Percentiles rank a stretch among this genome's conserved stretches.
These are phyloP conservation scores for Raffaelea arxii DNA, from an alignment of 2,329 filamentous ascomycete genomes.

Conservation along the genomic window DNA sequence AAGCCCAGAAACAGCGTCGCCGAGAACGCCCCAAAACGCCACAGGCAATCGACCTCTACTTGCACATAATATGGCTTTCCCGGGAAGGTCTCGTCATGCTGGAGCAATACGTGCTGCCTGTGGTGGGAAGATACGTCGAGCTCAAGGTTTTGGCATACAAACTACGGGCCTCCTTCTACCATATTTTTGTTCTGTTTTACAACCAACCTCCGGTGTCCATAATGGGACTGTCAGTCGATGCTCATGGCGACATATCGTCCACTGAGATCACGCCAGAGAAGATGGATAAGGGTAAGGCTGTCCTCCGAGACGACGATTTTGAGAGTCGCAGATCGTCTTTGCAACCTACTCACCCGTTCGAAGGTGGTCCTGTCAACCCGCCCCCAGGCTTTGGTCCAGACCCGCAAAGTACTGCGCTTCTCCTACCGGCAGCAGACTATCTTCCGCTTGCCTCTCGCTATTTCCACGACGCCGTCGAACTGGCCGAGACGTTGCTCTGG, in stretches of 20 bases:
- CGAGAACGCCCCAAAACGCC: constrained; percentile 72
- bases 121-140: constrained; percentile 68
- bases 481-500: constrained; percentile 69
- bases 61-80: constrained; percentile 90
- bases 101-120: constrained; percentile 79
- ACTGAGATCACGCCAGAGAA: constrained; percentile 23
- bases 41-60: constrained; percentile 70
- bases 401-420: constrained; percentile 58
- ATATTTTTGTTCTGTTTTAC: constrained; percentile 94
- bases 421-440: constrained; percentile 72
- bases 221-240: constrained; percentile 42
- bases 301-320: constrained; percentile 29
- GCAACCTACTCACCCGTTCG: constrained; percentile 38
- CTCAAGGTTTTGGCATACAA: constrained; percentile 87
- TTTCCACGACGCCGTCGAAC: constrained; percentile 65
- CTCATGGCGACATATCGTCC: constrained; percentile 25
- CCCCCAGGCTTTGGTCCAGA: constrained; percentile 44
- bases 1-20: constrained; percentile 71
- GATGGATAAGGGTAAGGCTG: constrained; percentile 38
- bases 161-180: constrained; percentile 86
- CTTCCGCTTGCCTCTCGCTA: constrained; percentile 71
- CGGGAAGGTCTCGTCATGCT: constrained; percentile 83
- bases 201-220: constrained; percentile 72
- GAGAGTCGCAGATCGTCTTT: constrained; percentile 31
- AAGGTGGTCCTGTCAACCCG: constrained; percentile 48